Percentiles rank a stretch among this genome's conserved stretches.
Evolutionary conservation across 768 basidiomycete genomes (phyloP).

Genomic region (Tylopilus balloui): DNA sequence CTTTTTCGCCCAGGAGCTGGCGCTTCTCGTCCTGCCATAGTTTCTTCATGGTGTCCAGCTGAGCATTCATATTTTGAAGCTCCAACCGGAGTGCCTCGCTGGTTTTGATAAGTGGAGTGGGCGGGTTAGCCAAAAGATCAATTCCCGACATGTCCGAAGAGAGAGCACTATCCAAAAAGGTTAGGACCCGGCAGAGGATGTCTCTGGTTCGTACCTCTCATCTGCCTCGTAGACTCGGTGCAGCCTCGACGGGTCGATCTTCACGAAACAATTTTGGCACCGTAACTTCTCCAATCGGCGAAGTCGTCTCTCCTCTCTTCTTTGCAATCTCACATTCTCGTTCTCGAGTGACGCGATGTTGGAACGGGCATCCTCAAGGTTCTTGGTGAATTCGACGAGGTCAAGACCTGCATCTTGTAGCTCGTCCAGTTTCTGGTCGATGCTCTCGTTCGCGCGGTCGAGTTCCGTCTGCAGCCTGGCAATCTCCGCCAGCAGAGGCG

Average conservation of each 20-base stretch:
- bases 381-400: conserved; percentile 64
- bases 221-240: conserved; percentile 43
- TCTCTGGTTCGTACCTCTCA: conserved; percentile 50
- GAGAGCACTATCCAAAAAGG: conserved; percentile 37
- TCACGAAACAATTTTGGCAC: conserved; percentile 66
- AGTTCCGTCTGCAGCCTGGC: conserved; percentile 70
- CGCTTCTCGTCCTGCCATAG: conserved; percentile 68
- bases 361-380: conserved; percentile 65
- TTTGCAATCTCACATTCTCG: conserved; percentile 58
- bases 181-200: conserved; percentile 4
- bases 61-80: conserved; percentile 55
- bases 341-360: conserved; percentile 57
- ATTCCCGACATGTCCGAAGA: conserved; percentile 45
- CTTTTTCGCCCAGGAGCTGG: conserved; percentile 64
- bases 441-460: conserved; percentile 73
- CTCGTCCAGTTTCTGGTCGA: conserved; percentile 85
- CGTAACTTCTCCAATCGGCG: conserved; percentile 56
- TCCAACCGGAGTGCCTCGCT: conserved; percentile 60
- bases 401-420: conserved; percentile 78
- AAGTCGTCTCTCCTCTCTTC: conserved; percentile 66
- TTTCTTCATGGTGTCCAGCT: conserved; percentile 60
- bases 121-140: conserved; percentile 51
- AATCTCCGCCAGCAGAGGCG: conserved; percentile 70
- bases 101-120: conserved; percentile 64
- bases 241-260: conserved; percentile 48